Evolutionary conservation across 805 yeast species (phyloP), one percentile per base, ranked within the genome.

Genomic region (Starmera amethionina): DNA sequence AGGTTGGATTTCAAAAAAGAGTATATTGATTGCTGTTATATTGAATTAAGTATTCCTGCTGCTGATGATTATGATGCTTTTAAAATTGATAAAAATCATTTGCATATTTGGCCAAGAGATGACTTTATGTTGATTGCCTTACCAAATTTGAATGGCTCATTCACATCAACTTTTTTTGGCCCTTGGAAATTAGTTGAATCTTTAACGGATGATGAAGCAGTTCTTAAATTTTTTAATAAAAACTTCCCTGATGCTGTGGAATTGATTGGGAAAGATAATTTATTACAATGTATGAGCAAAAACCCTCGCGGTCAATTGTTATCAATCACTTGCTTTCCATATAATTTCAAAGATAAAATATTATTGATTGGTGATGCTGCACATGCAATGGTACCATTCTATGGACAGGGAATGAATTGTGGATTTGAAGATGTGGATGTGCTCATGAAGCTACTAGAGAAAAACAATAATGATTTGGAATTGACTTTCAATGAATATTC

Each of bases 361-460:
- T 63, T 89, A 9, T 62, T 89, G 11, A 62, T 89, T 27, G 97
- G 97, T 6, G 97, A 89, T 58, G 95, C 97, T 1, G 95, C 97
- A 0, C 97, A 89, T 62, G 77, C 93, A 27, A 89, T 88, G 96
- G 97, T 89, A 6, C 97, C 97, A n/a, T 89, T 89, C 59, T 89
- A 88, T 55, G 97, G 97, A 9, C 97, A 89, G 59, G 97, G 97
- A 5, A 82, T 89, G 90, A 89, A 89, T 59, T 85, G 95, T 56
- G 97, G 97, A 1, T 82, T 89, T 58, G 97, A 89, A 60, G 97
- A 90, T 51, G 89, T 89, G 18, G 65, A 78, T 42, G 75, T 79
- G 2, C 62, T 89, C 39, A 63, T 82, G 63, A 68, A 73, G 35
- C 54, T 79, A 22, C 35, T 72, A 36, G 71, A 70, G 29, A 48